These are phyloP conservation scores for Hirsutella minnesotensis DNA, from an alignment of 2,329 filamentous ascomycete species.

Conservation along the genomic window DNA sequence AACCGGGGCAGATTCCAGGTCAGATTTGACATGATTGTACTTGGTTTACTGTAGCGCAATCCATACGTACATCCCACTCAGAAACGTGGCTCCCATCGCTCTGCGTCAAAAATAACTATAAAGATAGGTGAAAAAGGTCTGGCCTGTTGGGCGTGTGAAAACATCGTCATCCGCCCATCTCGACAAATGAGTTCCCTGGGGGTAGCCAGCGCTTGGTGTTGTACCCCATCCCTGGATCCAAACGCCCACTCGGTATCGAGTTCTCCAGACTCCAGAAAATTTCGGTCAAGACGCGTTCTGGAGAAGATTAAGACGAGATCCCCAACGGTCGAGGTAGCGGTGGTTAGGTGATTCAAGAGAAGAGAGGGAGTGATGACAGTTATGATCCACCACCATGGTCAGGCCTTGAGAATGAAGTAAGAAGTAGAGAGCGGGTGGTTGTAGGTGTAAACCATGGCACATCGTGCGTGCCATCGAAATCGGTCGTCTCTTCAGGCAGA, in stretches of 20 bases:
- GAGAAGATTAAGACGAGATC: too few species aligned
- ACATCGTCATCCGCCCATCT: neutral
- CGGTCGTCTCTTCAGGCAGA: constrained; percentile 4
- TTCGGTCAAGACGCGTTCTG: too few species aligned
- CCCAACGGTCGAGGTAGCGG: too few species aligned
- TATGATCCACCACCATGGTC: constrained; percentile 13
- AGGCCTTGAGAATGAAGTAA: constrained; percentile 14
- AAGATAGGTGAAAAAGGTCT: constrained; percentile 16
- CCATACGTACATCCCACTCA: constrained; percentile 17
- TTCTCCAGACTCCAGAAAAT: too few species aligned
- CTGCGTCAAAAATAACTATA: constrained; percentile 11
- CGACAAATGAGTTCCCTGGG: too few species aligned
- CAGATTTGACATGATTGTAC: constrained; percentile 8
- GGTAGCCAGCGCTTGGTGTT: too few species aligned
- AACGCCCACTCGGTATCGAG: too few species aligned
- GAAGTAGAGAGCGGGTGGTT: constrained; percentile 28
- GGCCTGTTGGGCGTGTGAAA: constrained; percentile 5
- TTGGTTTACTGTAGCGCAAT: constrained; percentile 17
- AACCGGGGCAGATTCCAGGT: too few species aligned
- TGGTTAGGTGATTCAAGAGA: neutral
- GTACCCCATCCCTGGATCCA: too few species aligned
- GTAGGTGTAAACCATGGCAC: constrained; percentile 13
- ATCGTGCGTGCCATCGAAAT: neutral
- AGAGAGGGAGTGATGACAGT: constrained; percentile 4
- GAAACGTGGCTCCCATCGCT: constrained; percentile 7